Evolutionary conservation across 1,284 basidiomycete genomes (phyloP).

Genomic region (Vanrija pseudolonga): DNA sequence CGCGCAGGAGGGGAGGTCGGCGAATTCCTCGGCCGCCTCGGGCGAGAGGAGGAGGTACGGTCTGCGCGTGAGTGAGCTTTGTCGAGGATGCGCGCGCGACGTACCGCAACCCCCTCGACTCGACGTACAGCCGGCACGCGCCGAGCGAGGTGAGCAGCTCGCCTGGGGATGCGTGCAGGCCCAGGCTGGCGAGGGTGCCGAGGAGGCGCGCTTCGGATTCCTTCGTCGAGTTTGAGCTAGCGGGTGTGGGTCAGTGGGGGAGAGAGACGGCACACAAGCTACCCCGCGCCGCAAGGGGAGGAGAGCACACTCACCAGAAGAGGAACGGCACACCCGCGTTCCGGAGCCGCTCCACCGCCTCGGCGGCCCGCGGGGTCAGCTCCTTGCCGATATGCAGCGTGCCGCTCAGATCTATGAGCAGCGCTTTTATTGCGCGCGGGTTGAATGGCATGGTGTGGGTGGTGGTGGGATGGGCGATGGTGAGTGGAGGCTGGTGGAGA

Average conservation of each 20-base stretch:
- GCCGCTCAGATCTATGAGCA: conserved; percentile 67
- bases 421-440: conserved; percentile 39
- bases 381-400: conserved; percentile 60
- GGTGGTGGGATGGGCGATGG: no score
- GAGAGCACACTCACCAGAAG: conserved; percentile 57
- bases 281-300: no score
- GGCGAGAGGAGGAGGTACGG: conserved; percentile 61
- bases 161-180: conserved; percentile 53
- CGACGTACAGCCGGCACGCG: conserved; percentile 56
- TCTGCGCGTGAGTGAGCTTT: conserved; percentile 36
- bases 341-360: conserved; percentile 56
- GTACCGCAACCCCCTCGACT: conserved; percentile 52
- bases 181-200: conserved; percentile 53
- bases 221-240: conserved; percentile 51
- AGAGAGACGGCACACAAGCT: no score
- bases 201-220: conserved; percentile 56
- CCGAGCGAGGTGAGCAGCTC: conserved; percentile 64
- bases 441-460: no score
- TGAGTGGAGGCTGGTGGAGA: no score
- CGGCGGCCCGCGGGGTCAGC: conserved; percentile 55
- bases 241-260: no score
- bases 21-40: conserved; percentile 59
- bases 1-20: conserved; percentile 13
- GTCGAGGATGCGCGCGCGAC: conserved; percentile 13
- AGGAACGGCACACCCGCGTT: conserved; percentile 56